Percentiles rank a stretch among this genome's conserved stretches.
Evolutionary conservation across 306 rosid genomes (phyloP).

Genomic region (Nissolia schottii): DNA sequence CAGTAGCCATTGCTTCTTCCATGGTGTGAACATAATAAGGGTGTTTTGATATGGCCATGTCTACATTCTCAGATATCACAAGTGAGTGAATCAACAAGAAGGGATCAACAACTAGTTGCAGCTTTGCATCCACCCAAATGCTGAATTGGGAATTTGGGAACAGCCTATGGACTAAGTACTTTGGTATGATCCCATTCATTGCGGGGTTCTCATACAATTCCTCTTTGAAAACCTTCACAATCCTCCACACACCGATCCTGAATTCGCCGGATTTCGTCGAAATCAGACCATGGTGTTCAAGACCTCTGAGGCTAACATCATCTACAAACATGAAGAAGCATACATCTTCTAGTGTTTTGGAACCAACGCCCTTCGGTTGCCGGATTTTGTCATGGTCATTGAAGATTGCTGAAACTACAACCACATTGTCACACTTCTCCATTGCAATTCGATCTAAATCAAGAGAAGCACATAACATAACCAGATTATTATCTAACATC

Average conservation of each 20-base stretch:
- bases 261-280: constrained; percentile 31
- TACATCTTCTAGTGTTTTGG: constrained; percentile 44
- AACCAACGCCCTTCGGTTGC: constrained; percentile 81
- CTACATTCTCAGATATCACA: constrained; percentile 54
- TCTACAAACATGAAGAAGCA: constrained; percentile 87
- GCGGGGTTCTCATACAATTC: constrained; percentile 68
- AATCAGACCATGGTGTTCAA: constrained; percentile 48
- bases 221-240: constrained; percentile 54
- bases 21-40: constrained; percentile 71
- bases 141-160: constrained; percentile 81
- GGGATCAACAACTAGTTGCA: constrained; percentile 84
- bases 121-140: constrained; percentile 88
- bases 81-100: constrained; percentile 77
- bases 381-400: constrained; percentile 91
- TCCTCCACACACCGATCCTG: constrained; percentile 70
- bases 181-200: constrained; percentile 90
- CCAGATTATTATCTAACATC: background rate
- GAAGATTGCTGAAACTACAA: constrained; percentile 92
- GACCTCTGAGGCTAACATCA: constrained; percentile 53
- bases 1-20: constrained; percentile 97
- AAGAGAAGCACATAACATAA: background rate
- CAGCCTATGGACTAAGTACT: constrained; percentile 73
- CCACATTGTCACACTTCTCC: constrained; percentile 70
- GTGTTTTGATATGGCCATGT: constrained; percentile 86
- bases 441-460: constrained; percentile 58